These are phyloP conservation scores for Cytidiella melzeri DNA, from an alignment of 768 basidiomycete species.

Conservation along the genomic window DNA sequence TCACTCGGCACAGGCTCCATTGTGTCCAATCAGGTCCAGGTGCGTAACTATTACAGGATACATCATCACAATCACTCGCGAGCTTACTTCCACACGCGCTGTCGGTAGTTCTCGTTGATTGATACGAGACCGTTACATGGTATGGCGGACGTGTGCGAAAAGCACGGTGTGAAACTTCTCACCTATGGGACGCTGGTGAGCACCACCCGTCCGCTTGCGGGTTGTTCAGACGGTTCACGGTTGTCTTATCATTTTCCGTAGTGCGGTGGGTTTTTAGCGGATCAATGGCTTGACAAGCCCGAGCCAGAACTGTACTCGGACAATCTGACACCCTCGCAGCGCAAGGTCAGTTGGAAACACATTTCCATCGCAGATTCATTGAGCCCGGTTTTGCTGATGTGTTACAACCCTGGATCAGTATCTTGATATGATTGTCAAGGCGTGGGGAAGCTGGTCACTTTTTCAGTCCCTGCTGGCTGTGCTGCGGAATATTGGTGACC, in stretches of 20 bases:
- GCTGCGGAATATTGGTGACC: conserved; percentile 60
- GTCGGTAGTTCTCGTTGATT: conserved; percentile 69
- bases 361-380: neutral
- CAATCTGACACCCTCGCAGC: conserved; percentile 71
- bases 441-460: conserved; percentile 73
- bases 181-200: conserved; percentile 79
- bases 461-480: conserved; percentile 62
- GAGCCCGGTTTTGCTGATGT: neutral
- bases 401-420: conserved; percentile 41
- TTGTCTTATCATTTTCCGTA: conserved; percentile 22
- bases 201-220: conserved; percentile 8
- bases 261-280: conserved; percentile 82
- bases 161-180: conserved; percentile 65
- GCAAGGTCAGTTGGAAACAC: conserved; percentile 50
- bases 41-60: conserved; percentile 30
- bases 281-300: conserved; percentile 61
- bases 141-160: conserved; percentile 71
- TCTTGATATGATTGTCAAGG: conserved; percentile 74
- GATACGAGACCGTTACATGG: conserved; percentile 73
- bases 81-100: neutral
- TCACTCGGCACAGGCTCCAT: conserved; percentile 63
- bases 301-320: conserved; percentile 70
- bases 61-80: neutral
- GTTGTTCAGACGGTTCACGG: neutral
- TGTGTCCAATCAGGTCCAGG: conserved; percentile 82